Evolutionary conservation across 768 basidiomycete genomes (phyloP).

Genomic region (Leucocoprinus sp.): DNA sequence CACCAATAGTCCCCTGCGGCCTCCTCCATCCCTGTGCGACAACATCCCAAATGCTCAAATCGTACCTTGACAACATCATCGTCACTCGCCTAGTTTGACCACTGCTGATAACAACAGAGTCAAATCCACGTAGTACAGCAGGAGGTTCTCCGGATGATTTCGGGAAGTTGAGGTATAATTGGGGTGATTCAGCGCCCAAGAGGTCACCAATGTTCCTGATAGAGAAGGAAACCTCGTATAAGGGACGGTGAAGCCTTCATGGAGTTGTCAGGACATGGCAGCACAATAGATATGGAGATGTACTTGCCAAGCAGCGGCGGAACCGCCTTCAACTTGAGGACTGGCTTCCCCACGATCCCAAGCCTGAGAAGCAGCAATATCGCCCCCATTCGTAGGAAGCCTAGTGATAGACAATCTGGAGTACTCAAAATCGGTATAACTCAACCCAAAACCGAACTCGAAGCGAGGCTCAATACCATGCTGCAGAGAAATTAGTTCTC

Average conservation of each 20-base stretch:
- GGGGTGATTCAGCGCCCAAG: conserved; percentile 59
- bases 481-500: conserved; percentile 21
- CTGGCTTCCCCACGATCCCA: conserved; percentile 58
- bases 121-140: conserved; percentile 63
- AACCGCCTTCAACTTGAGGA: conserved; percentile 48
- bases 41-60: conserved; percentile 72
- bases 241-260: conserved; percentile 58
- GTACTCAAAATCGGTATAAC: conserved; percentile 79
- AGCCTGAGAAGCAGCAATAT: conserved; percentile 28
- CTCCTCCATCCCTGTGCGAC: conserved; percentile 66
- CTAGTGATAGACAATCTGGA: conserved; percentile 42
- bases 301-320: conserved; percentile 49
- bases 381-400: conserved; percentile 28
- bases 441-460: conserved; percentile 87
- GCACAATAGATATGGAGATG: not conserved
- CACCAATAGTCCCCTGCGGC: conserved; percentile 52
- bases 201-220: conserved; percentile 57
- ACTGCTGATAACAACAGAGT: conserved; percentile 41
- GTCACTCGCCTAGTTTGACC: conserved; percentile 39
- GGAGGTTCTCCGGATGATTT: conserved; percentile 60
- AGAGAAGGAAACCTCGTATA: conserved; percentile 52
- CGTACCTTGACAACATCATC: conserved; percentile 59
- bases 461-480: conserved; percentile 70
- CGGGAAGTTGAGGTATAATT: conserved; percentile 69
- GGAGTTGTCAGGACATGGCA: not conserved